Conservation (phyloP, 352 stramenopile genomes). For the Globisporangium viniferum region DNA sequence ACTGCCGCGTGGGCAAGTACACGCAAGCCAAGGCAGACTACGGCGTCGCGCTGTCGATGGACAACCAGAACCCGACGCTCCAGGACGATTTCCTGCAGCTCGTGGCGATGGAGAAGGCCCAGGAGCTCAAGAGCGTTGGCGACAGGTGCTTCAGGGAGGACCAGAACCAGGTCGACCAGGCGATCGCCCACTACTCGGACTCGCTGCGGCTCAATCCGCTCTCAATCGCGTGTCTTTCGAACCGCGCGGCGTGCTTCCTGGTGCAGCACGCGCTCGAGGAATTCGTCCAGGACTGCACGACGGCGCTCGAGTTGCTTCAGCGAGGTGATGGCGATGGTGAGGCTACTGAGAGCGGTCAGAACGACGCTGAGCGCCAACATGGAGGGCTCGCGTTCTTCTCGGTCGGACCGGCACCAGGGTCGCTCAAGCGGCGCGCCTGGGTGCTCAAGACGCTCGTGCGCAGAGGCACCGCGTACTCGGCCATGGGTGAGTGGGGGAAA, state of each 20-base stretch:
- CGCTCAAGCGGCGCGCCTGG: slow-evolving; percentile 56
- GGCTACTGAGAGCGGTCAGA: background rate
- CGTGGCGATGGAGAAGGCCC: slow-evolving; percentile 47
- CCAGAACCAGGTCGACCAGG: slow-evolving; percentile 33
- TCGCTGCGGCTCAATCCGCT: slow-evolving; percentile 51
- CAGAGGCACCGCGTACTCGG: slow-evolving; percentile 48
- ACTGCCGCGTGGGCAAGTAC: slow-evolving; percentile 59
- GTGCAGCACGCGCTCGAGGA: slow-evolving; percentile 38
- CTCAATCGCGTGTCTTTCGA: slow-evolving; percentile 72
- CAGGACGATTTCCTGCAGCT: slow-evolving; percentile 70
- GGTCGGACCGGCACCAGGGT: slow-evolving; percentile 45
- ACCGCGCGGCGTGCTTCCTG: slow-evolving; percentile 67
- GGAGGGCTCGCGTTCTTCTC: slow-evolving; percentile 55
- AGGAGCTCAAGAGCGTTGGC: slow-evolving; percentile 45
- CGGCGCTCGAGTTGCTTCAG: slow-evolving; percentile 56
- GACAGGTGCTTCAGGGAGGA: slow-evolving; percentile 45
- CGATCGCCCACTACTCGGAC: slow-evolving; percentile 54
- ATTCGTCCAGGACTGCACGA: slow-evolving; percentile 63
- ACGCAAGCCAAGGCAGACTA: slow-evolving; percentile 77
- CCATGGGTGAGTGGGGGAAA: slow-evolving; percentile 31
- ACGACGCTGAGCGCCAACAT: background rate
- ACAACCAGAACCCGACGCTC: slow-evolving; percentile 62
- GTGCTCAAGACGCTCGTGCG: slow-evolving; percentile 77
- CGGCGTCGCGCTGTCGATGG: slow-evolving; percentile 71
- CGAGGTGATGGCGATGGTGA: slow-evolving; percentile 18